Evolutionary conservation across 345 rosid genomes (phyloP).

Genomic region (Kernera saxatilis): DNA sequence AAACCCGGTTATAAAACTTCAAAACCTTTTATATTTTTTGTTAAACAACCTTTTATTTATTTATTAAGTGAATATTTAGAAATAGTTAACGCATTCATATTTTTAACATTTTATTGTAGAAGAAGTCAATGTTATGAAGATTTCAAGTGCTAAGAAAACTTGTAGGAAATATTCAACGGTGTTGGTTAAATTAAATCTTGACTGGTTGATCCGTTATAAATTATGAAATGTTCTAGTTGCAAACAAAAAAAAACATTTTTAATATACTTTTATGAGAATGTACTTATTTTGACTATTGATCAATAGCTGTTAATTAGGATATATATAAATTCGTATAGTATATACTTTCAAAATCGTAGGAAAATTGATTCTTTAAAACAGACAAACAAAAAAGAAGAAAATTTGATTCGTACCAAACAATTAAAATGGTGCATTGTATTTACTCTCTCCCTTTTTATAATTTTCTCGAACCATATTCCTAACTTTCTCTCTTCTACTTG

Average conservation of each 20-base stretch:
- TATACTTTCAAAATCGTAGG: too few relatives aligned
- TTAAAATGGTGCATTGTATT: constrained; percentile 24
- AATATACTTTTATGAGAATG: background rate
- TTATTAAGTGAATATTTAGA: background rate
- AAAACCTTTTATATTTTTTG: too few relatives aligned
- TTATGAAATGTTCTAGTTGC: constrained; percentile 3
- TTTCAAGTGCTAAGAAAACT: background rate
- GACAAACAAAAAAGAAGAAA: too few relatives aligned
- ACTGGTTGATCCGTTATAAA: background rate
- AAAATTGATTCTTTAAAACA: constrained; percentile 18
- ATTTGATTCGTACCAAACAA: constrained; percentile 22
- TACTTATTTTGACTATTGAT: background rate
- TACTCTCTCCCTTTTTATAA: background rate
- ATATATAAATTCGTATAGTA: background rate
- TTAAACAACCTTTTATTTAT: background rate
- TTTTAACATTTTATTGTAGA: background rate
- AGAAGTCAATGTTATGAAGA: background rate
- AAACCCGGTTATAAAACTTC: background rate
- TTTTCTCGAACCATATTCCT: constrained; percentile 14
- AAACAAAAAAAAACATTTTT: background rate
- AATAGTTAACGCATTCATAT: background rate
- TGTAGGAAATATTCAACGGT: background rate
- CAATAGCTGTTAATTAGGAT: background rate
- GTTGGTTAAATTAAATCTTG: background rate
- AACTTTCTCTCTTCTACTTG: background rate